Percentiles rank a stretch among this genome's conserved stretches.
Conservation (phyloP, 441 rosid genomes). For the Jatropha podagrica region DNA sequence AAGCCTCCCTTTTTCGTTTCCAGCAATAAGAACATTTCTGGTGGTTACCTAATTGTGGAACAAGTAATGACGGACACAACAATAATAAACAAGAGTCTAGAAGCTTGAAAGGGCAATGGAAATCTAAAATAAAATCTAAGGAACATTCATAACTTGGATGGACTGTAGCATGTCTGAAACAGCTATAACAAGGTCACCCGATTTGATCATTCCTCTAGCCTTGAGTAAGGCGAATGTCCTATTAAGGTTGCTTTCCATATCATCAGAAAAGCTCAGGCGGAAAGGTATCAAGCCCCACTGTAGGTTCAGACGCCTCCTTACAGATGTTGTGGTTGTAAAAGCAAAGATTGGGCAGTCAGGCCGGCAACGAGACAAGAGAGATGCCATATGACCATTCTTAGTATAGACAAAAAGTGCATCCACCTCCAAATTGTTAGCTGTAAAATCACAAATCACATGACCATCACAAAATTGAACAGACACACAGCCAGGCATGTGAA, state of each 20-base stretch:
- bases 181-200: slow-evolving; percentile 94
- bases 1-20: not conserved
- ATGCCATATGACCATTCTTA: slow-evolving; percentile 91
- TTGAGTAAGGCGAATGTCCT: slow-evolving; percentile 91
- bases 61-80: not conserved
- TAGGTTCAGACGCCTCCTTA: slow-evolving; percentile 81
- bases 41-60: slow-evolving; percentile 23
- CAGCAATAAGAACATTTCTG: slow-evolving; percentile 27
- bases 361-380: slow-evolving; percentile 83
- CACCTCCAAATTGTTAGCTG: slow-evolving; percentile 91
- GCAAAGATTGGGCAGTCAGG: slow-evolving; percentile 99
- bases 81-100: slow-evolving; percentile 17
- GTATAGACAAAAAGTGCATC: slow-evolving; percentile 96
- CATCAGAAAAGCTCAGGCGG: slow-evolving; percentile 85
- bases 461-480: not conserved
- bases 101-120: not conserved
- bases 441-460: slow-evolving; percentile 24
- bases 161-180: slow-evolving; percentile 96
- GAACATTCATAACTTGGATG: slow-evolving; percentile 94
- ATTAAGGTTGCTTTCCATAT: slow-evolving; percentile 91
- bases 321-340: slow-evolving; percentile 70
- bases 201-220: slow-evolving; percentile 94
- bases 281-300: slow-evolving; percentile 99
- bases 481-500: not conserved
- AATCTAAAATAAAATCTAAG: slow-evolving; percentile 27